Conservation (phyloP, 2,329 filamentous ascomycete genomes). For the Chalaropsis thielavioides region DNA sequence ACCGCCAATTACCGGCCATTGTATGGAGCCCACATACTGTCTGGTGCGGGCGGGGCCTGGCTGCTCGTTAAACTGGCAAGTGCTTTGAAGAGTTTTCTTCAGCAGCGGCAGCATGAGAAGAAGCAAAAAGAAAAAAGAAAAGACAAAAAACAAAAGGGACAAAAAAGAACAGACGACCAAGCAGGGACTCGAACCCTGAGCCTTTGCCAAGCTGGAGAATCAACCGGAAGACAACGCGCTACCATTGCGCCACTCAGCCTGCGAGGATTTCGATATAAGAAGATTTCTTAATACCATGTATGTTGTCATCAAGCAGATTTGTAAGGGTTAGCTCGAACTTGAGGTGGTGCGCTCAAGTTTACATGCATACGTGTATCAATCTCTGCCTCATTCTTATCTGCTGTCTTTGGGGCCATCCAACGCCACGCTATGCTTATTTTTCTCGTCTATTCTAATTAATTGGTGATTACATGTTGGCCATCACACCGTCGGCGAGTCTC, state of each 20-base stretch:
- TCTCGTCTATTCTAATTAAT: too few relatives aligned
- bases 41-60: not conserved
- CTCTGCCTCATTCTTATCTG: too few relatives aligned
- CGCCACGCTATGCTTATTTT: too few relatives aligned
- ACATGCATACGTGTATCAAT: too few relatives aligned
- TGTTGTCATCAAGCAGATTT: not conserved
- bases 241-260: conserved; percentile 18
- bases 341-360: too few relatives aligned
- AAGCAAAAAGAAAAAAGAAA: not conserved
- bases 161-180: conserved; percentile 10
- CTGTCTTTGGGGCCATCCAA: too few relatives aligned
- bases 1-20: not conserved
- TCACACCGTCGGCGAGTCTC: too few relatives aligned
- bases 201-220: conserved; percentile 17
- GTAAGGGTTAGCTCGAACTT: too few relatives aligned
- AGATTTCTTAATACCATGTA: not conserved
- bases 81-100: not conserved
- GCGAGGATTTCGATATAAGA: not conserved
- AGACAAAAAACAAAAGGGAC: not conserved
- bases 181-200: conserved; percentile 18
- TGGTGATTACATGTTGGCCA: not conserved
- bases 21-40: not conserved
- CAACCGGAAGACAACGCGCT: conserved; percentile 18
- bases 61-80: not conserved
- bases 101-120: not conserved